Base-by-base conservation (phyloP, 2,329 filamentous ascomycete genomes). In the Talaromyces amestolkiae region DNA sequence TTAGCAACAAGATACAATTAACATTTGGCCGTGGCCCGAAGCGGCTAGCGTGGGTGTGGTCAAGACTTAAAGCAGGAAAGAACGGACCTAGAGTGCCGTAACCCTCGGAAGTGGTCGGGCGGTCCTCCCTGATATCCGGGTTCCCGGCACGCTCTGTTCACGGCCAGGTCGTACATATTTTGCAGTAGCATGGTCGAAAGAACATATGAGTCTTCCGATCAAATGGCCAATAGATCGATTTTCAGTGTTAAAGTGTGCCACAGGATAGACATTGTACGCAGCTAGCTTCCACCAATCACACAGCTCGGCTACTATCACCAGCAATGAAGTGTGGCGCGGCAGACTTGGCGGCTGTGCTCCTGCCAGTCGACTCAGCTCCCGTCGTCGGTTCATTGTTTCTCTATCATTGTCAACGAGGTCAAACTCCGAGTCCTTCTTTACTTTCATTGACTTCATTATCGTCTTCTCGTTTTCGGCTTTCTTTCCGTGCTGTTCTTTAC, bases 31-130 rank as follows among this genome's bases (percentile, higher is more conserved):
- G 37, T n/a, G 39, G 24, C 56, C 37, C 22, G 56, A 45, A 59
- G 39, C 56, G 56, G 56, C 27, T 59, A 59, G 56, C 13, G 37
- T 45, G 27, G 27, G 49, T n/a, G 49, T 53, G 49, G 17, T 53
- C 15, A 41, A 13, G 35, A 37, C 35, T 37, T 31, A 27, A 51
- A 19, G 13, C 47, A 41, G 56, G 56, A 31, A 43, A 58, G 19
- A 43, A 43, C 19, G 35, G 17, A n/a, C 33, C 27, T 39, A 31
- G 27, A 31, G 27, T 31, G 27, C 27, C 37, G 31, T 59, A 3
- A 45, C 73, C 71, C 69, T 76, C 77, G 76, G 76, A 75, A 75
- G 72, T 70, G 73, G 72, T 77, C 76, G 76, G 76, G 75, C 71
- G 72, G 71, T 37, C 27, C 24, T 56, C 62, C 64, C 58, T 61